Percentiles rank a stretch among this genome's conserved stretches.
phyloP scores from a whole-genome alignment of 257 asterid species.

The Nicotiana paniculata region DNA sequence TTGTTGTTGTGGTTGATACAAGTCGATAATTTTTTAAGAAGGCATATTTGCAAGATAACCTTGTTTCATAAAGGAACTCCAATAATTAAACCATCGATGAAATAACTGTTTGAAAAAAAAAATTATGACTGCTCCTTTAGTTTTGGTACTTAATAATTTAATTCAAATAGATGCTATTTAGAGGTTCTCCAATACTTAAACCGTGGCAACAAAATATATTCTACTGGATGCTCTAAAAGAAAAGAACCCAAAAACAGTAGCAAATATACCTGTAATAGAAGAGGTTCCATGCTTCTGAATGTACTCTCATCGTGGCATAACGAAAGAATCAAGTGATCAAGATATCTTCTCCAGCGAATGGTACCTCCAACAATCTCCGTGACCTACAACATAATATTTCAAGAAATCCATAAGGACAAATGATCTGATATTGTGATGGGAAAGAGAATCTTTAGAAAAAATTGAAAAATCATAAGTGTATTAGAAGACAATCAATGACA shows the following conservation, averaged over 20 bases:
- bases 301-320: constrained; percentile 62
- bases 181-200: neutral
- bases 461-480: neutral
- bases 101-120: neutral
- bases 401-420: neutral
- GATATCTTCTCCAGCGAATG: constrained; percentile 94
- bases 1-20: too few species aligned
- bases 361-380: constrained; percentile 96
- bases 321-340: constrained; percentile 87
- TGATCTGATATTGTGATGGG: neutral
- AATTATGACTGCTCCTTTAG: neutral
- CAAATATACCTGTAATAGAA: constrained; percentile 63
- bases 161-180: neutral
- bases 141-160: neutral
- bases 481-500: neutral
- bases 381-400: constrained; percentile 39
- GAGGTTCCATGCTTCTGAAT: constrained; percentile 83
- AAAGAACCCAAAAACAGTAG: constrained; percentile 6
- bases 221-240: neutral
- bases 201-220: neutral
- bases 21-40: too few species aligned
- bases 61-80: neutral
- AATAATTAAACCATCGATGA: neutral
- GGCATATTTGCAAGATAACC: too few species aligned
- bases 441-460: neutral